These are phyloP conservation scores for Hirsutella rhossiliensis DNA, from an alignment of 2,329 filamentous ascomycete genomes.

Conservation along the genomic window DNA sequence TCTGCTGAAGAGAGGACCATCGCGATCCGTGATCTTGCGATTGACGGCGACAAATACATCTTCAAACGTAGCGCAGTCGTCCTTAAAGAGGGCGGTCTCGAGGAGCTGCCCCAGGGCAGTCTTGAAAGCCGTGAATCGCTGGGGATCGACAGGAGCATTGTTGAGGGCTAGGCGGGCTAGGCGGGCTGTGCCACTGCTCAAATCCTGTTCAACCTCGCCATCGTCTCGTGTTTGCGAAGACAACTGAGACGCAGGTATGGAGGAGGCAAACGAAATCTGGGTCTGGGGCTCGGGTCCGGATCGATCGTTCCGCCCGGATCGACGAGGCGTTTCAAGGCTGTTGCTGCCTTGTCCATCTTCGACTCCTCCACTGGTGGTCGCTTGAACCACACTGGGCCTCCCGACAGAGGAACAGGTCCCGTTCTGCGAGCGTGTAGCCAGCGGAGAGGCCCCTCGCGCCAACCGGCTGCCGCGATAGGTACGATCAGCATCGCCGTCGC, in stretches of 20 bases:
- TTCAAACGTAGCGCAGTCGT: constrained; percentile 69
- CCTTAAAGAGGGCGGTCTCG: constrained; percentile 70
- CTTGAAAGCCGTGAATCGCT: constrained; percentile 64
- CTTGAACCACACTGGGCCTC: constrained; percentile 13
- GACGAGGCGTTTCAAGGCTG: constrained; percentile 24
- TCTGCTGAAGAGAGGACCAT: constrained; percentile 51
- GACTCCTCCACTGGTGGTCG: neutral
- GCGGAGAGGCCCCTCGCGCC: constrained; percentile 18
- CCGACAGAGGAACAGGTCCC: constrained; percentile 17
- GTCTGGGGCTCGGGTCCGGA: constrained; percentile 27
- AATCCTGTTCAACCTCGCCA: constrained; percentile 30
- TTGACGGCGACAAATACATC: constrained; percentile 74
- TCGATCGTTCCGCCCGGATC: constrained; percentile 23
- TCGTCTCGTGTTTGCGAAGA: constrained; percentile 30
- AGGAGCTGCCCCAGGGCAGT: constrained; percentile 73
- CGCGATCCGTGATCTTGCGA: constrained; percentile 40
- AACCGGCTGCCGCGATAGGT: constrained; percentile 34
- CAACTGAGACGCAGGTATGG: constrained; percentile 62
- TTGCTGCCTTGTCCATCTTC: constrained; percentile 31
- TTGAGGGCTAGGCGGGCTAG: constrained; percentile 30
- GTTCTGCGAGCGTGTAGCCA: constrained; percentile 8
- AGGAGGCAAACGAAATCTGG: constrained; percentile 63
- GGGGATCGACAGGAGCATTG: constrained; percentile 39
- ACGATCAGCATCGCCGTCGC: constrained; percentile 45
- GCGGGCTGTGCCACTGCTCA: constrained; percentile 28